Base-by-base conservation (phyloP, 495 filamentous ascomycete genomes). In the Letharia lupina region DNA sequence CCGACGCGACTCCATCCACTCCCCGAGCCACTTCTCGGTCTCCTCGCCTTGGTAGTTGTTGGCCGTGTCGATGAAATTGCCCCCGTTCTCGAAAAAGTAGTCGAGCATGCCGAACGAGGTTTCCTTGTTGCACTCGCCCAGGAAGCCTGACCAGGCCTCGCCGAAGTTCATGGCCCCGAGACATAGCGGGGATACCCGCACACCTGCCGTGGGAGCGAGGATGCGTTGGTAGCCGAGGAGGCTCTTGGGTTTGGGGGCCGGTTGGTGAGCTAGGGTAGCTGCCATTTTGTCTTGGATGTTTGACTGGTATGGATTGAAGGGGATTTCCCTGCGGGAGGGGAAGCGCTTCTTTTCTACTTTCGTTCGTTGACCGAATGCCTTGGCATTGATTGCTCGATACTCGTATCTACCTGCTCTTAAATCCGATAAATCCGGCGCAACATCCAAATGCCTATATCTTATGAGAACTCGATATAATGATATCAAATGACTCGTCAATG, bases 101-200 rank as follows among this genome's bases (percentile, higher is more conserved):
- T 85, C 84, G 6, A 87, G 77, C 48, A 87, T 78, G 9, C 71
- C 70, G 67, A 81, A 81, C 10, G 76, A 71, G 20, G 71, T 67
- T 23, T 79, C 77, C 62, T 82, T 81, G 72, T 68, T 63, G 73
- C 78, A 79, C 62, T 80, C 79, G 35, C 82, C 80, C 75, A 86
- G 77, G 66, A 78, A 74, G 37, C 76, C 62, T 45, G 72, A 70
- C 82, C 81, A 88, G 4, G 73, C 75, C 15, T 81, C 76, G 47
- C 87, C 87, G 67, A 89, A 82, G 67, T 77, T 82, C 85, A 89
- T 87, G 28, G 80, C 82, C 4, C 87, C 87, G 4, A 89, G 79
- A 39, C 78, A 79, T 35, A 87, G 75, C 8, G 87, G 86, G 10
- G 82, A 85, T 12, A 87, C 85, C 33, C 80, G 78, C 66, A 89